Base-by-base conservation (phyloP, 352 stramenopile genomes). In the Phytophthora quininea region DNA sequence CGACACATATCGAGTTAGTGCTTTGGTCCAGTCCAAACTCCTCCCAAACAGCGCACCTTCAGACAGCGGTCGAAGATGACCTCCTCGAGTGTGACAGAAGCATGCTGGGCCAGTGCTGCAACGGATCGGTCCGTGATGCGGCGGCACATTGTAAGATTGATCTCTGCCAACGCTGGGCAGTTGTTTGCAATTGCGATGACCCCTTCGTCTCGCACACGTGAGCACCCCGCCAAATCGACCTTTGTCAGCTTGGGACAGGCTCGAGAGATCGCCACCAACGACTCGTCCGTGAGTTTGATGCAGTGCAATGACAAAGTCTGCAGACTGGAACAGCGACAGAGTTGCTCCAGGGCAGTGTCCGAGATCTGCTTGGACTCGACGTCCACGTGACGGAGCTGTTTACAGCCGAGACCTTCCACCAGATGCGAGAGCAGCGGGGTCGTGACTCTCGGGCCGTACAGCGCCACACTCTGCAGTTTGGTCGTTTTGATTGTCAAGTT, bases 131-230 rank as follows among this genome's bases (percentile, higher is more conserved):
- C 85, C 4, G 90, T 93, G 52, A 97, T 62, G 1, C 82, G 73
- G 50, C 92, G 86, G 50, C 91, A 95, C 76, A 89, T 93, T 43
- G 74, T 84, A 45, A 97, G 58, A 64, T 97, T 84, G 14, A 97
- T 60, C 9, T 73, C 67, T 37, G 70, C 46, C 6, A 98, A 67
- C 6, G 59, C 54, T 0, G 33, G 43, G 53, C 83, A 91, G 55
- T 89, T 71, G n/a, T 43, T 58, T 1, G 77, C 83, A 7, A 97
- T 64, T 1, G 81, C 84, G 12, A 91, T 58, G 35, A 98, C 71
- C 42, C 86, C 86, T 4, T 90, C 84, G 58, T 97, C 92, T 37
- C 77, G 77, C 7, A 98, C 67, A 6, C 88, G 77, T 5, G 78
- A 81, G 61, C 89, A 97, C 15, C 90, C 90, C 0, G 85, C 81